Evolutionary conservation across 2,329 filamentous ascomycete genomes (phyloP).

Genomic region (Trichoderma polysporum): DNA sequence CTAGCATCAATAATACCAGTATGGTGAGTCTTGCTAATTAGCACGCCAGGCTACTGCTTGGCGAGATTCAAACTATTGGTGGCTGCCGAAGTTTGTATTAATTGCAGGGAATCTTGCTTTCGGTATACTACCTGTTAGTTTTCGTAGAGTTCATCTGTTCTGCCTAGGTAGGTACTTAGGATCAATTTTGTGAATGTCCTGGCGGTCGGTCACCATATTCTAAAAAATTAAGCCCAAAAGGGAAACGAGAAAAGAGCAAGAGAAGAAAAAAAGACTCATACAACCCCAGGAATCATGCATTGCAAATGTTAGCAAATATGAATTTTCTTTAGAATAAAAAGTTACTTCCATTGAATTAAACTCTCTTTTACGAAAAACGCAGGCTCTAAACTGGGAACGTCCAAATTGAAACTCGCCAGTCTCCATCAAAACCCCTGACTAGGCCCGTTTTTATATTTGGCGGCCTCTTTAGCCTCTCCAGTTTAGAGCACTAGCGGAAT

Average conservation of each 20-base stretch:
- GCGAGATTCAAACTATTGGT: background rate
- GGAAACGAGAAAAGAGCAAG: too few relatives aligned
- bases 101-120: background rate
- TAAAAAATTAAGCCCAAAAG: background rate
- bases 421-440: constrained; percentile 19
- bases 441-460: constrained; percentile 13
- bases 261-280: background rate
- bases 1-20: background rate
- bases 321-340: background rate
- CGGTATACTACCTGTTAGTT: too few relatives aligned
- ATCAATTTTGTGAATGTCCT: background rate
- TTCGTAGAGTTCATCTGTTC: too few relatives aligned
- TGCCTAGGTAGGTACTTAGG: background rate
- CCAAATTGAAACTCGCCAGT: constrained; percentile 8
- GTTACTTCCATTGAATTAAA: background rate
- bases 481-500: background rate
- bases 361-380: background rate
- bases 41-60: background rate
- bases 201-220: background rate
- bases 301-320: background rate
- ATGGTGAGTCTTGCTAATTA: background rate
- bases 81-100: background rate
- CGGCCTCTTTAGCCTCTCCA: constrained; percentile 10
- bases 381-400: background rate
- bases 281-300: background rate